Base-by-base conservation (phyloP, 1,284 basidiomycete species). In the Ceratobasidium theobromae region DNA sequence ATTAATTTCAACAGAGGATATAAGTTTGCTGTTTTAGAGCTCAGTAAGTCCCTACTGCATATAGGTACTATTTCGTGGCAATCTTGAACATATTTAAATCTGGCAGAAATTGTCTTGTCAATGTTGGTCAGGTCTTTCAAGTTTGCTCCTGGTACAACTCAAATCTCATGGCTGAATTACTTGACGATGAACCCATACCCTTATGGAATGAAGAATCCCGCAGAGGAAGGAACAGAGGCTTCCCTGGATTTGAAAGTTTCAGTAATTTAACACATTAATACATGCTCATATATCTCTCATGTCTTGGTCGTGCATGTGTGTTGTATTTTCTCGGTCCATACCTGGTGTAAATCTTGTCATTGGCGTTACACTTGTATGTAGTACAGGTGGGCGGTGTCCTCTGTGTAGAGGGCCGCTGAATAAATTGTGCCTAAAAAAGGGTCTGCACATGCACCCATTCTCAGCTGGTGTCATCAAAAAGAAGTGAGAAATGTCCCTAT, bases 41-140 rank as follows among this genome's bases (percentile, higher is more conserved):
- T 58, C 28, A 58, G 55, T 58, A 32, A 48, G 28, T 43, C 4
- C 9, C 6, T 12, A 12, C 14, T 12, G 21, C 23, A 8, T 12
- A 32, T 2, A n/a, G n/a, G n/a, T n/a, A n/a, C n/a, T 46, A 2
- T 21, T 1, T 33, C 14, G 21, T 25, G 16, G 25, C 45, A 18
- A n/a, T n/a, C n/a, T n/a, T n/a, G n/a, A 23, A 25, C 46, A 5
- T 23, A 30, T 28, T 45, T 4, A 46, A 1, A 16, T 27, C 16
- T 54, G n/a, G n/a, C 27, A 62, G 57, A 62, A 33, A 49, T 51
- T 27, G 27, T 62, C 12, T 25, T 62, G 30, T 38, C 45, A 4
- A 40, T 33, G 18, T 33, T 62, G 1, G 18, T 62, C 16, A 28
- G 25, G 12, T 49, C 45, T 1, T 62, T 62, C 57, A 21, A 41